Conservation (phyloP, 2,329 filamentous ascomycete species). For the Bertia moriformis region DNA sequence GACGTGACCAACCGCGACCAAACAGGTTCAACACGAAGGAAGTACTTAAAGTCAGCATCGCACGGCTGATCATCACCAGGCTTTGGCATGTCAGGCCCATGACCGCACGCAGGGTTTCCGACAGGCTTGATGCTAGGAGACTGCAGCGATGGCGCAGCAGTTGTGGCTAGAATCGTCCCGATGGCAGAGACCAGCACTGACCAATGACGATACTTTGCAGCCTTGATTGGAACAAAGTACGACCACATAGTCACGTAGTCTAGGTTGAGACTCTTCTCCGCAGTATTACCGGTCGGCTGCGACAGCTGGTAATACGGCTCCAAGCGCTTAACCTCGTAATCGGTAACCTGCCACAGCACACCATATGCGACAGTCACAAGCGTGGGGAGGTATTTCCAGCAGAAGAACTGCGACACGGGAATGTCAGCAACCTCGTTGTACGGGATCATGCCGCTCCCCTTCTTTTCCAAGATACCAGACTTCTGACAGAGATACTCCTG, state of each 20-base stretch:
- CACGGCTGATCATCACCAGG: conserved; percentile 9
- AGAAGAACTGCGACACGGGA: conserved; percentile 13
- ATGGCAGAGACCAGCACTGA: conserved; percentile 28
- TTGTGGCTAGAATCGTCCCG: conserved; percentile 25
- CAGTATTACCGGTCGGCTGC: conserved; percentile 13
- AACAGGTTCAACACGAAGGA: conserved; percentile 21
- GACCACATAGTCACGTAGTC: conserved; percentile 30
- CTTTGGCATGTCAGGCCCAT: conserved; percentile 11
- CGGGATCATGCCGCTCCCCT: conserved; percentile 12
- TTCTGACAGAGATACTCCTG: conserved; percentile 16
- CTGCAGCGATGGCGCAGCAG: conserved; percentile 26
- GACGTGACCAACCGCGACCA: conserved; percentile 27
- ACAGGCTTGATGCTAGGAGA: conserved; percentile 24
- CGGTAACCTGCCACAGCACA: conserved; percentile 30
- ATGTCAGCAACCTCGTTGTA: conserved; percentile 13
- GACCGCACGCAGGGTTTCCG: conserved; percentile 13
- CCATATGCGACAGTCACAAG: conserved; percentile 30
- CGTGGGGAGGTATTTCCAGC: conserved; percentile 24
- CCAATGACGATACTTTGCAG: conserved; percentile 25
- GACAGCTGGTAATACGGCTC: conserved; percentile 29
- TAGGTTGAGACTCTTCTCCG: conserved; percentile 24
- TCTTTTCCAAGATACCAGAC: conserved; percentile 18
- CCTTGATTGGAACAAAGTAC: conserved; percentile 27
- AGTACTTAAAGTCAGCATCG: conserved; percentile 14
- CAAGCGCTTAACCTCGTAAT: conserved; percentile 32